Base-by-base conservation (phyloP, 192 early-diverging fungal species). In the Oehlia diaphana region DNA sequence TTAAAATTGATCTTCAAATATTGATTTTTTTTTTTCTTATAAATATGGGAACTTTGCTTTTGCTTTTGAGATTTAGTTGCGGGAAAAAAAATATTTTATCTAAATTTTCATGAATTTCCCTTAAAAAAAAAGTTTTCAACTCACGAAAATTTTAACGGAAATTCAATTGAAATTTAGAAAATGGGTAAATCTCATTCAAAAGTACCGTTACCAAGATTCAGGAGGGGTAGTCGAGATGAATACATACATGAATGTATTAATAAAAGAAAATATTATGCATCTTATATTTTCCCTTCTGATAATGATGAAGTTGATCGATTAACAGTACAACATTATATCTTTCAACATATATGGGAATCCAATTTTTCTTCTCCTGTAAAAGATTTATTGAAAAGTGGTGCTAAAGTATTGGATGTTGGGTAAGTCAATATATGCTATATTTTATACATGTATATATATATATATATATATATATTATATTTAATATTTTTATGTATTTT, bases 321-420 rank as follows among this genome's bases (percentile, higher is more conserved):
- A 35, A 50, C 26, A 13, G 7, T 74, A 35, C 72, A 74, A 58
- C 72, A 74, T 74, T 74, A 74, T 62, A 26, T 74, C 7, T 74
- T 61, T 58, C 50, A 58, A 58, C 16, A 61, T 62, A 31, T 74
- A 58, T 74, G 72, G 72, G 14, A 58, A 21, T 9, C 50, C 26
- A 23, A 74, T 74, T 74, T 74, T 74, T 74, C 72, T 33, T 50
- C 72, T n/a, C 72, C 72, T 26, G 72, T 74, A 6, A 50, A 58
- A 16, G n/a, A 13, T 61, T 21, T 33, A 58, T 62, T 74, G 23
- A 28, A 14, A 58, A 9, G 3, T 74, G 72, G 72, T 62, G 49
- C 47, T 9, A 33, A 62, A 74, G 49, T 74, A 13, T 58, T 74
- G 33, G 72, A 74, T 28, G 49, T 74, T 19, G 72, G 72, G 72